Percentiles rank a stretch among this genome's conserved stretches.
These are phyloP conservation scores for Colletotrichum liaoningense DNA, from an alignment of 2,329 filamentous ascomycete species.

Conservation along the genomic window DNA sequence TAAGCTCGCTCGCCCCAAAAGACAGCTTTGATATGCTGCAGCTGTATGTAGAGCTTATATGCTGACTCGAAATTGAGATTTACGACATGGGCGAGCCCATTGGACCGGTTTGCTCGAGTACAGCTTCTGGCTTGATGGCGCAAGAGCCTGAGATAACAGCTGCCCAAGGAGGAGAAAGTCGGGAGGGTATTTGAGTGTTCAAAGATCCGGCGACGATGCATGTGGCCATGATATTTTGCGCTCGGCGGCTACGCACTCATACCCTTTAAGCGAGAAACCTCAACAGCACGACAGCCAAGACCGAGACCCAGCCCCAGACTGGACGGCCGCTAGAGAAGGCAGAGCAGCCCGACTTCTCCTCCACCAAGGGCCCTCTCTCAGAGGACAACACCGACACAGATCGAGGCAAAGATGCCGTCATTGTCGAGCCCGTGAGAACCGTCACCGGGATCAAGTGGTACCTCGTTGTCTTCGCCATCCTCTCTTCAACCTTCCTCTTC, in stretches of 20 bases:
- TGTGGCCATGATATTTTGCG: not conserved
- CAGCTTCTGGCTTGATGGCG: not conserved
- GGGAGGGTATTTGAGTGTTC: not conserved
- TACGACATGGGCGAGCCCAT: not conserved
- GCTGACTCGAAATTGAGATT: not conserved
- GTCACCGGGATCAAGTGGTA: slow-evolving; percentile 34
- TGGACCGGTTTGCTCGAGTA: not conserved
- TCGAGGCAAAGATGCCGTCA: not conserved
- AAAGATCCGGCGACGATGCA: too few relatives aligned
- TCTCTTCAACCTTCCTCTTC: slow-evolving; percentile 46
- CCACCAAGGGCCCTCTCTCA: slow-evolving; percentile 10
- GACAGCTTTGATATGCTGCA: not conserved
- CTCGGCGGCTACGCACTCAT: too few relatives aligned
- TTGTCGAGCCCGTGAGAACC: slow-evolving; percentile 1
- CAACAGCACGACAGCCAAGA: not conserved
- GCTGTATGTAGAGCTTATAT: not conserved
- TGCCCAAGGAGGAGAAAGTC: not conserved
- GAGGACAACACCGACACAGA: slow-evolving; percentile 20
- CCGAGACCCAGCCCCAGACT: not conserved
- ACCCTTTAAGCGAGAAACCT: not conserved
- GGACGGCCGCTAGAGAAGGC: slow-evolving; percentile 3
- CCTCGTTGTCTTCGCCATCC: slow-evolving; percentile 36
- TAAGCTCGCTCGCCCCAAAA: not conserved
- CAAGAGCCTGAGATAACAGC: not conserved
- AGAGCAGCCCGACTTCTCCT: slow-evolving; percentile 5